Percentiles rank a stretch among this genome's conserved stretches.
Evolutionary conservation across 441 rosid genomes (phyloP).

Genomic region (Capsella rubella): DNA sequence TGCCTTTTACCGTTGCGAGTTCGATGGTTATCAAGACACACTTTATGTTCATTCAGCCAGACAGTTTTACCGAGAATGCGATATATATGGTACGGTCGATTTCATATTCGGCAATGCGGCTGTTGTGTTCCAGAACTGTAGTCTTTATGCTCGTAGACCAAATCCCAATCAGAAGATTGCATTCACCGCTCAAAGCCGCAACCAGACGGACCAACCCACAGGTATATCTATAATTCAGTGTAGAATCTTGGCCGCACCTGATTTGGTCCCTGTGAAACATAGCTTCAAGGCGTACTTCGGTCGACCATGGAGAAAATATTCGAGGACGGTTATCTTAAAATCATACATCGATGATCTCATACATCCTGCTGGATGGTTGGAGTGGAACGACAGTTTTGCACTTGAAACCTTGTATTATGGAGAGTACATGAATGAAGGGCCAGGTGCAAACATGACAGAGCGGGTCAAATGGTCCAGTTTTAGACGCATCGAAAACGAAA

Average conservation of each 20-base stretch:
- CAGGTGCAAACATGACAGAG: constrained; percentile 49
- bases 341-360: constrained; percentile 54
- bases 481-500: constrained; percentile 37
- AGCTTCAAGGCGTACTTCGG: constrained; percentile 50
- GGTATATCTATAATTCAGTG: constrained; percentile 56
- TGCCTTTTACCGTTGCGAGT: constrained; percentile 58
- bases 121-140: constrained; percentile 56
- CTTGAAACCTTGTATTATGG: constrained; percentile 53
- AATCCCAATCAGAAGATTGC: constrained; percentile 44
- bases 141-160: constrained; percentile 55
- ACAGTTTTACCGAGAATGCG: constrained; percentile 61
- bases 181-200: constrained; percentile 57
- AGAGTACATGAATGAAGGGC: constrained; percentile 57
- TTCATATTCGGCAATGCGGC: constrained; percentile 60
- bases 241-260: constrained; percentile 54
- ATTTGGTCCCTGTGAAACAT: constrained; percentile 52
- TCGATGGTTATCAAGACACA: constrained; percentile 60
- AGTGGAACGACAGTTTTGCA: constrained; percentile 48
- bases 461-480: constrained; percentile 68
- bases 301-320: constrained; percentile 58
- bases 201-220: constrained; percentile 40
- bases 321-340: constrained; percentile 52
- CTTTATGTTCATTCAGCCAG: constrained; percentile 52
- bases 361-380: constrained; percentile 58
- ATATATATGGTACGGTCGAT: constrained; percentile 58